phyloP scores from a whole-genome alignment of 202 grass and related monocot genomes.

The Sporobolus alterniflorus region DNA sequence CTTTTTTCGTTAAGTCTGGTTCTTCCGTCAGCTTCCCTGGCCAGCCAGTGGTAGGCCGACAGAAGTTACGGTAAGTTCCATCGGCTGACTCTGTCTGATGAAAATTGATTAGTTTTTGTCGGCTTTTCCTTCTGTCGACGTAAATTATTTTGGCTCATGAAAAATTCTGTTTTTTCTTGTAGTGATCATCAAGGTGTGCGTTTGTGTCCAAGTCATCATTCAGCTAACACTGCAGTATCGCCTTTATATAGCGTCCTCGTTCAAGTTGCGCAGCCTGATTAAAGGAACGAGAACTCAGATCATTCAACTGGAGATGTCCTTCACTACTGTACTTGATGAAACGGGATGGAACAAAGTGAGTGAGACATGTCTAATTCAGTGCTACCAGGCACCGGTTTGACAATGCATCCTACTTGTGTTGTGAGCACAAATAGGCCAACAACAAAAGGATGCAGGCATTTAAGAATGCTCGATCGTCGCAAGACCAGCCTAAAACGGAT shows the following conservation, averaged over 20 bases:
- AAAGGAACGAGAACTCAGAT: not conserved
- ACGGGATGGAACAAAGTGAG: not conserved
- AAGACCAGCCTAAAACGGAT: not conserved
- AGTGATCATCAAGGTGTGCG: not conserved
- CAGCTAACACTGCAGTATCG: not conserved
- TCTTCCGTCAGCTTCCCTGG: no score
- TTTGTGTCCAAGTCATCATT: not conserved
- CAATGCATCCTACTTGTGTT: conserved; percentile 15
- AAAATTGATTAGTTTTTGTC: no score
- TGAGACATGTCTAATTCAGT: not conserved
- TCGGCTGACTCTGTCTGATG: no score
- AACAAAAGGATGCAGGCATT: not conserved
- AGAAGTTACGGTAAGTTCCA: no score
- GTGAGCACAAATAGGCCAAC: not conserved
- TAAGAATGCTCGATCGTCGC: conserved; percentile 11
- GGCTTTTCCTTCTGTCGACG: no score
- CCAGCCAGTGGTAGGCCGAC: no score
- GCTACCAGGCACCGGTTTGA: conserved; percentile 20
- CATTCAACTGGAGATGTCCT: not conserved
- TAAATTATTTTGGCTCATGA: no score
- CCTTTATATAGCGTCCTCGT: no score
- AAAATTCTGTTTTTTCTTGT: no score
- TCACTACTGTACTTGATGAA: conserved; percentile 7
- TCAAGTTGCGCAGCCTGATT: not conserved
- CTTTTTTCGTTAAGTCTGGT: no score